Evolutionary conservation across 1,284 basidiomycete genomes (phyloP), one percentile per base, ranked within the genome.

Genomic region (Caloboletus firmus): DNA sequence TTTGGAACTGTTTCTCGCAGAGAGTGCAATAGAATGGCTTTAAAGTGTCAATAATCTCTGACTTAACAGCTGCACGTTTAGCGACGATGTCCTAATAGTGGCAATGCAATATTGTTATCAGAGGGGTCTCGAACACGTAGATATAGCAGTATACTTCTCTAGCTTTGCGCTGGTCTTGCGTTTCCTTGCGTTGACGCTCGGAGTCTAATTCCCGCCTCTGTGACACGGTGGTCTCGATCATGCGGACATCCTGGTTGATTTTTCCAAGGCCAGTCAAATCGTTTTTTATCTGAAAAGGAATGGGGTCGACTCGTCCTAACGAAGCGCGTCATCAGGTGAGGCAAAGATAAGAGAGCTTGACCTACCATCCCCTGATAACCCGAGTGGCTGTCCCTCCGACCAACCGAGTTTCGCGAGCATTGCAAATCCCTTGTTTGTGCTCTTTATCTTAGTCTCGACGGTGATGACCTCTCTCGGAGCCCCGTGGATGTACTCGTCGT

Each of bases 1-100:
- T 91, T 65, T 84, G 79, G 71, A 91, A 92, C 67, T 91, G 89
- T 66, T 91, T 91, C 59, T 91, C 89, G 72, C 90, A 93, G 18
- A 91, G 77, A 28, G 77, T 73, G 66, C 90, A 93, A 66, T 90
- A 91, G 72, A 92, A 92, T 8, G 88, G 77, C 32, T 79, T 79
- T 46, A 92, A 77, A 4, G 83, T 84, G 47, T 76, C 77, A 2
- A 79, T 80, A 37, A 92, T 82, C 66, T 91, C 85, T 32, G 75
- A 77, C 59, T 84, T 78, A 28, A 91, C 73, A 7, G 85, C 85
- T 13, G 76, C 79, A 59, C 80, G 81, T 52, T 82, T 84, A 12
- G 87, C 87, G 2, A 84, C 88, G 2, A 69, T 61, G 57, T 85
- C 84, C 90, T 92, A 65, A 44, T 45, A 48, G 22, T 44, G 30